A percentile compares a stretch with the other conserved stretches of the same genome.
phyloP scores from a whole-genome alignment of 345 rosid species.

The Capsella bursapastoris region DNA sequence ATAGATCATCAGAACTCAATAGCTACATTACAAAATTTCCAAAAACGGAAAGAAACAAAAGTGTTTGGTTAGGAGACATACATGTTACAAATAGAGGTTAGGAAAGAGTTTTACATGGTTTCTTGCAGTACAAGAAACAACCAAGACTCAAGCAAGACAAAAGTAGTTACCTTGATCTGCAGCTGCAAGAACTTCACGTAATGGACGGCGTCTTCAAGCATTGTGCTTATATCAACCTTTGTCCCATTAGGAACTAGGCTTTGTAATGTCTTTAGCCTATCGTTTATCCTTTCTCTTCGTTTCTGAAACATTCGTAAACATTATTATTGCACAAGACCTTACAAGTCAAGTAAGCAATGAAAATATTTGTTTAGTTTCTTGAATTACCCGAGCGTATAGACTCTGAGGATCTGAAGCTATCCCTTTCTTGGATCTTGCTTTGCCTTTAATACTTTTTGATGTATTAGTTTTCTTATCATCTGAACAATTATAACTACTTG shows the following conservation, averaged over 20 bases:
- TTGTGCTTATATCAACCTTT: slow-evolving; percentile 18
- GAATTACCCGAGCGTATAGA: slow-evolving; percentile 80
- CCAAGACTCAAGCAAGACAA: neutral
- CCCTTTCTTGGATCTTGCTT: slow-evolving; percentile 63
- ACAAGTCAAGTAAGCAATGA: neutral
- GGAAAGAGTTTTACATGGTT: neutral
- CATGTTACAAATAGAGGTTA: neutral
- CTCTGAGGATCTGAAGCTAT: slow-evolving; percentile 94
- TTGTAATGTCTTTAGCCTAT: slow-evolving; percentile 72
- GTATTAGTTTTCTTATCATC: slow-evolving; percentile 3
- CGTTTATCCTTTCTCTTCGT: slow-evolving; percentile 85
- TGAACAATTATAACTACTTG: neutral
- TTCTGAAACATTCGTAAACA: slow-evolving; percentile 46
- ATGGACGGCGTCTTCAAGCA: slow-evolving; percentile 21
- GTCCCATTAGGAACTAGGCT: slow-evolving; percentile 92
- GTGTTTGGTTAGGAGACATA: neutral
- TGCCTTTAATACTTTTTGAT: slow-evolving; percentile 44
- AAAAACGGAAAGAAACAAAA: neutral
- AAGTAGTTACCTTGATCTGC: neutral
- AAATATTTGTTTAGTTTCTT: neutral
- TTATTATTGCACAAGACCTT: neutral
- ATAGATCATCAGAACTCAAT: slow-evolving; percentile 84
- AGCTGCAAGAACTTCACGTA: slow-evolving; percentile 17
- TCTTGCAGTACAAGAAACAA: slow-evolving; percentile 5
- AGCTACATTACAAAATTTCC: slow-evolving; percentile 51